Percentiles rank a stretch among this genome's conserved stretches.
Evolutionary conservation across 768 basidiomycete genomes (phyloP).

Genomic region (Lactarius trivialis): DNA sequence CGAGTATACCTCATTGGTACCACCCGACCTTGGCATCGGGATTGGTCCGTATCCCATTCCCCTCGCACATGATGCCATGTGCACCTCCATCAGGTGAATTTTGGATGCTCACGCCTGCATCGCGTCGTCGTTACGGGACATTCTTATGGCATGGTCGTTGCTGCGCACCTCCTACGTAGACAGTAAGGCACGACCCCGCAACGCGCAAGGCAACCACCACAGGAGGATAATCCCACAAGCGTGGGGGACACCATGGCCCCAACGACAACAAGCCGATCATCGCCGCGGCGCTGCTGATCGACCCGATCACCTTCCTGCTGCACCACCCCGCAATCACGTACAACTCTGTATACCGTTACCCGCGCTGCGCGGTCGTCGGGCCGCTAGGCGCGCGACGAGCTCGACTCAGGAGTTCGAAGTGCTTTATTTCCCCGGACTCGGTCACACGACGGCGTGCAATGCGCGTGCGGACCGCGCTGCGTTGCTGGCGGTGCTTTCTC

Average conservation of each 20-base stretch:
- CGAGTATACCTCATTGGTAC: slow-evolving; percentile 41
- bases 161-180: slow-evolving; percentile 45
- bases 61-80: slow-evolving; percentile 36
- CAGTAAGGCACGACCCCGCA: slow-evolving; percentile 25
- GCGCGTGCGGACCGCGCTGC: slow-evolving; percentile 25
- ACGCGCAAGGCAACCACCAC: too few relatives aligned
- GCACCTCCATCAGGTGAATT: slow-evolving; percentile 39
- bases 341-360: slow-evolving; percentile 57
- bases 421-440: slow-evolving; percentile 34
- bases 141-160: slow-evolving; percentile 56
- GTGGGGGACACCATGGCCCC: slow-evolving; percentile 13
- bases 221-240: too few relatives aligned
- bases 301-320: slow-evolving; percentile 60
- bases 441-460: slow-evolving; percentile 39
- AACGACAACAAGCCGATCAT: slow-evolving; percentile 37
- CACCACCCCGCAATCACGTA: slow-evolving; percentile 58
- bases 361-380: slow-evolving; percentile 33
- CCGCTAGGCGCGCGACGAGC: slow-evolving; percentile 28
- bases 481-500: slow-evolving; percentile 30
- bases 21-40: slow-evolving; percentile 59
- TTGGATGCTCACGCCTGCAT: slow-evolving; percentile 37
- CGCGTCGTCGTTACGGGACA: slow-evolving; percentile 46
- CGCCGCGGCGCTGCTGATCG: too few relatives aligned
- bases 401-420: too few relatives aligned
- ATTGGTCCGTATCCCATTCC: slow-evolving; percentile 61